Evolutionary conservation across 2,329 filamentous ascomycete species (phyloP), one percentile per base, ranked within the genome.

Genomic region (Hypomyces perniciosus): DNA sequence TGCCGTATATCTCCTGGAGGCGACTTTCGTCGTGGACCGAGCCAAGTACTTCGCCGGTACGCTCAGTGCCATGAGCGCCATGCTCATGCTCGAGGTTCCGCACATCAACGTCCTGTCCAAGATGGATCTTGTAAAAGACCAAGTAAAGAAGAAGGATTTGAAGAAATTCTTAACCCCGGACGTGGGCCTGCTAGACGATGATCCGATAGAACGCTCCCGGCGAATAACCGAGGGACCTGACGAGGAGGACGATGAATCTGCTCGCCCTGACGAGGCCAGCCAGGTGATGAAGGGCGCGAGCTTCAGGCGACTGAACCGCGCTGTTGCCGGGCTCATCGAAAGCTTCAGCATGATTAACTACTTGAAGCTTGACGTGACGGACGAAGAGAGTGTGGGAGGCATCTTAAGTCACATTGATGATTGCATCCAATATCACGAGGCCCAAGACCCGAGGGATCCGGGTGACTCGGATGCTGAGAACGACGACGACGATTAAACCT

Each of bases 321-420:
- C 92, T 0, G 92, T 99, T 5, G 93, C 88, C 1, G 83, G 88
- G 48, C 74, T 99, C 57, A 96, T 99, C 58, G 93, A 97, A 68
- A 93, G 90, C 68, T 99, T 96, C 72, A 95, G 90, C 72, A 95
- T 99, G 89, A 89, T 99, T 9, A 95, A 88, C 44, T 99, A 96
- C 65, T 75, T 96, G 51, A 89, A 91, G 72, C 75, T 97, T 41
- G 88, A 97, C 64, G 86, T 85, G 29, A 87, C 93, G 58, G 85
- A 95, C 61, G 92, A 97, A 71, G 90, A 97, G 61, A 97, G 92
- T 63, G 84, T 97, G 4, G 85, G 80, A 1, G 84, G 73, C 63
- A 85, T 96, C 28, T 70, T 96, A 59, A 95, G 90, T 74, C 90
- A 95, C 71, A 93, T 96, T 60, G 91, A 96, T 66, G 90, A 96